These are phyloP conservation scores for Plasmodium yoelii DNA, from an alignment of 169 alveolate species.

Conservation along the genomic window DNA sequence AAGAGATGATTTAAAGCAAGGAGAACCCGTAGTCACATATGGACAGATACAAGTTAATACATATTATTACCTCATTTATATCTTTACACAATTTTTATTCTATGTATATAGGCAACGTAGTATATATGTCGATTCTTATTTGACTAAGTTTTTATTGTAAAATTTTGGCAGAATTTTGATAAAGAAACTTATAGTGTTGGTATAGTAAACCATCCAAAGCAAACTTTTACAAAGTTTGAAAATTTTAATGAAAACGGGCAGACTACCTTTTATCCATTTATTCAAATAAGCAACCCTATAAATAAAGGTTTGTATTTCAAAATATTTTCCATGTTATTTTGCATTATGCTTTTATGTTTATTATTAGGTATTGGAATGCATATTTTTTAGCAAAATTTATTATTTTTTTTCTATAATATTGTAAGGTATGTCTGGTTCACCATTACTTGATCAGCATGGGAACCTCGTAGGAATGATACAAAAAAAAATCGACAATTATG, in stretches of 20 bases:
- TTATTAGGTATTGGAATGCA: neutral
- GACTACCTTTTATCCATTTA: constrained; percentile 45
- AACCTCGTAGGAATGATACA: constrained; percentile 75
- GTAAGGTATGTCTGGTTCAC: constrained; percentile 73
- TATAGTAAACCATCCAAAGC: constrained; percentile 65
- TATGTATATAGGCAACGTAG: too few relatives aligned
- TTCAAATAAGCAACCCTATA: constrained; percentile 73
- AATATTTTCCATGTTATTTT: neutral
- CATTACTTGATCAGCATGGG: constrained; percentile 47
- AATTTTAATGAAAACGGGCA: constrained; percentile 33
- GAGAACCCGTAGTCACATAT: constrained; percentile 58
- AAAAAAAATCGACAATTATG: constrained; percentile 71
- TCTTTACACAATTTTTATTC: too few relatives aligned
- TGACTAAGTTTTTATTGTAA: neutral
- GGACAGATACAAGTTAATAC: constrained; percentile 59
- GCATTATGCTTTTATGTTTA: neutral
- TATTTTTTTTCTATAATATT: constrained; percentile 6
- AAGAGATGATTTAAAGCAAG: constrained; percentile 37
- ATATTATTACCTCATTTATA: neutral
- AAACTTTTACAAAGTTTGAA: constrained; percentile 42
- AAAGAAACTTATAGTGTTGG: constrained; percentile 59
- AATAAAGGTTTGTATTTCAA: constrained; percentile 31
- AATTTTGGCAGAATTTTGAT: constrained; percentile 41
- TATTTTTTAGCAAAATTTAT: neutral
- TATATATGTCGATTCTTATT: too few relatives aligned